These are phyloP conservation scores for Salix brachista DNA, from an alignment of 345 rosid species.

Conservation along the genomic window DNA sequence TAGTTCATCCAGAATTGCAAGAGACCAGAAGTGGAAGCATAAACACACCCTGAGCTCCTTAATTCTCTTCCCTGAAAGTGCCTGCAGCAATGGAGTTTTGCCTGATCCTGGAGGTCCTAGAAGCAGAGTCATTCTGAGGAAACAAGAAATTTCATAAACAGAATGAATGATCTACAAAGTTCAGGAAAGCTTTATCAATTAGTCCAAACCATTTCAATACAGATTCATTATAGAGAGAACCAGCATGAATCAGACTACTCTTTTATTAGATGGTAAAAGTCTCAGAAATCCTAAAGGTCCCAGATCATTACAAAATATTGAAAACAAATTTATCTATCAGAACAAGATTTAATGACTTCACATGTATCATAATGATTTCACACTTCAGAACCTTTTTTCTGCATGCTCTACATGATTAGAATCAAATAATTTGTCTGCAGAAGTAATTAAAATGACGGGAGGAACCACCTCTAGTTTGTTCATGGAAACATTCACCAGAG, in stretches of 20 bases:
- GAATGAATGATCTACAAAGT: not conserved
- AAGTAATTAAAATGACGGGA: not conserved
- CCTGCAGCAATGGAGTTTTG: slow-evolving; percentile 52
- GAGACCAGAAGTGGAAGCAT: not conserved
- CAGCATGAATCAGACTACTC: slow-evolving; percentile 6
- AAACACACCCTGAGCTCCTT: slow-evolving; percentile 39
- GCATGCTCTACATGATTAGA: not conserved
- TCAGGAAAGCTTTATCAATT: not conserved
- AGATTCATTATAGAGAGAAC: not conserved
- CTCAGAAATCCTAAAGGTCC: slow-evolving; percentile 35
- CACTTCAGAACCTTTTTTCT: not conserved
- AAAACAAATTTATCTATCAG: not conserved
- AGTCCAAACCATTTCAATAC: not conserved
- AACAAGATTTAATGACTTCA: not conserved
- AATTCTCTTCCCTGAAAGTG: slow-evolving; percentile 40
- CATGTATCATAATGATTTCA: not conserved
- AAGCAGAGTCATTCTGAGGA: slow-evolving; percentile 53
- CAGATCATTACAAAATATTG: slow-evolving; percentile 20
- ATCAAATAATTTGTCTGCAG: not conserved
- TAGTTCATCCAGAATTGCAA: not conserved
- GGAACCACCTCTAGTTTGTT: slow-evolving; percentile 40
- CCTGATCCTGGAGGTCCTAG: slow-evolving; percentile 65
- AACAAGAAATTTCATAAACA: not conserved
- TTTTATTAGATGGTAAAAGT: slow-evolving; percentile 47
- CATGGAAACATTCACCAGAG: slow-evolving; percentile 38